Base-by-base conservation (phyloP, 2,329 filamentous ascomycete genomes). In the Arthrobotrys pseudoclavata region DNA sequence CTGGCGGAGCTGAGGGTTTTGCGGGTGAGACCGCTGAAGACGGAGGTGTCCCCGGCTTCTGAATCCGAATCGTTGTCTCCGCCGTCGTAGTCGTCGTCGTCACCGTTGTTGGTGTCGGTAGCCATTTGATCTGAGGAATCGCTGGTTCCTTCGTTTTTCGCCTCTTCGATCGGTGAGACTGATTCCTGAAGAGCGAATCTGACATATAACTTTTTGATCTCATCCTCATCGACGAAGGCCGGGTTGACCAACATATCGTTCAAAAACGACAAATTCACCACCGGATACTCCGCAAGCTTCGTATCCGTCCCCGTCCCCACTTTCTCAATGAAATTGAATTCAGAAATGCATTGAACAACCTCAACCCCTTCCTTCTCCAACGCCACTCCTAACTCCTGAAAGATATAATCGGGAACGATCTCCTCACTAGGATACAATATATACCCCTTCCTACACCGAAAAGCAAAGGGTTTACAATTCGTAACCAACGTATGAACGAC, bases 181-280 rank as follows among this genome's bases (percentile, higher is more conserved):
- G 22, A 13, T 40, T 76, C 52, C 45, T 69, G 61, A 5, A 62
- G 60, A 15, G 20, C 53, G 20, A 70, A 71, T 20, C 61, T 31
- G 22, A 40, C 42, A n/a, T 77, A 55, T 6, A 77, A 34, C 31
- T 50, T 77, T n/a, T 18, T 15, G 31, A 77, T 77, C 22, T 71
- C 61, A 20, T 70, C 74, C 31, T 70, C 74, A 3, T 64, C 45
- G 13, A 70, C 40, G 3, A 42, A 70, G 7, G 66, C 57, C 1
- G 64, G 64, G 4, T n/a, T 34, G 15, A 76, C 45, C n/a, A 66
- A 37, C 72, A 76, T 70, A n/a, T 76, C 72, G 37, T 66, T 50
- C 9, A 76, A 37, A 12, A 76, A 26, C 6, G 72, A 76, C 0
- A 76, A 50, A 40, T 76, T 76, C 0, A 50, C 48, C 29, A 76